phyloP scores from a whole-genome alignment of 305 asterid species.

The Striga hermonthica region DNA sequence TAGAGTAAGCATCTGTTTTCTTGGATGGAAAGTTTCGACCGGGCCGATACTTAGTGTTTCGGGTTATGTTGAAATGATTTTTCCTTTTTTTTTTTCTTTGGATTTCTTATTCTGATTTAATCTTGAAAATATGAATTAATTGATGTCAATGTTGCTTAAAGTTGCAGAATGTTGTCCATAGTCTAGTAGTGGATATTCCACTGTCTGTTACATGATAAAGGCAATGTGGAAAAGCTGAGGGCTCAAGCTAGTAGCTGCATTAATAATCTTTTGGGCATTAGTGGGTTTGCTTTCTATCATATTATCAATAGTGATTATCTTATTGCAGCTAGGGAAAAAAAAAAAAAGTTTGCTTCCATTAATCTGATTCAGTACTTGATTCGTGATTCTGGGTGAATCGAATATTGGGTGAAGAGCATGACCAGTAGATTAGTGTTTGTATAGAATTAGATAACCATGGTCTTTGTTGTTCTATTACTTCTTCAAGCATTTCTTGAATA shows the following conservation, averaged over 20 bases:
- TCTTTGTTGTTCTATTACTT: not conserved
- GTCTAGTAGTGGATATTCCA: too few species aligned
- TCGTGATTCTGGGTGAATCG: not conserved
- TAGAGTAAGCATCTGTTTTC: conserved; percentile 35
- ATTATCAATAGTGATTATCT: not conserved
- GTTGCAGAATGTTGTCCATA: not conserved
- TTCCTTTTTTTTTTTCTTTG: not conserved
- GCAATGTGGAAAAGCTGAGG: too few species aligned
- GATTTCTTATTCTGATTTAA: not conserved
- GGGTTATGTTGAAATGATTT: not conserved
- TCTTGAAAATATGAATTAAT: not conserved
- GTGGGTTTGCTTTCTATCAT: not conserved
- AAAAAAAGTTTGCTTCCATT: not conserved
- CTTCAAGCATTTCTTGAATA: not conserved
- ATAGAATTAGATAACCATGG: too few species aligned
- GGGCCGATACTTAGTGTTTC: not conserved
- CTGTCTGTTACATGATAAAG: too few species aligned
- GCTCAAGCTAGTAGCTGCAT: too few species aligned
- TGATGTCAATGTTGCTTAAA: not conserved
- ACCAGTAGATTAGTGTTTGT: too few species aligned
- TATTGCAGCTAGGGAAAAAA: not conserved
- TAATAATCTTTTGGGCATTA: not conserved
- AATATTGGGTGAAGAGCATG: too few species aligned
- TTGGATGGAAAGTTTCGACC: not conserved
- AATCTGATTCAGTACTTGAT: not conserved